Percentiles rank a stretch among this genome's conserved stretches.
Conservation (phyloP, 169 alveolate genomes). For the Cryptosporidium andersoni region DNA sequence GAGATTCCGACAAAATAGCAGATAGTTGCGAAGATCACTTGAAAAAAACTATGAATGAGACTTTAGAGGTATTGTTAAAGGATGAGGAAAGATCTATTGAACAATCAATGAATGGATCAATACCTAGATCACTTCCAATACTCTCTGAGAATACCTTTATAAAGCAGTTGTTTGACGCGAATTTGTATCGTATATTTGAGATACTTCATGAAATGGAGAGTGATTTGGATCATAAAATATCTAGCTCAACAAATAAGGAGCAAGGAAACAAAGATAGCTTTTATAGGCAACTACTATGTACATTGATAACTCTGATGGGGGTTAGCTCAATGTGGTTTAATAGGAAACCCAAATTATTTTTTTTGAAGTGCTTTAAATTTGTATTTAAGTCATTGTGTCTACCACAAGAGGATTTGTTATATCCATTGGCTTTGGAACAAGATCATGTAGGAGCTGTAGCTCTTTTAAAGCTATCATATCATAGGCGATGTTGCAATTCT, state of each 20-base stretch:
- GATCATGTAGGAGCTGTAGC: conserved; percentile 68
- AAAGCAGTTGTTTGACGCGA: conserved; percentile 34
- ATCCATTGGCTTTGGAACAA: conserved; percentile 50
- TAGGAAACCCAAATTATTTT: conserved; percentile 6
- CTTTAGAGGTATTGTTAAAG: background rate
- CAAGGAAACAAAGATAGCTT: conserved; percentile 2
- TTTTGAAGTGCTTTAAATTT: conserved; percentile 11
- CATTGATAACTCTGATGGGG: conserved; percentile 36
- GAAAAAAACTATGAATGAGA: background rate
- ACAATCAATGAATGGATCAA: background rate
- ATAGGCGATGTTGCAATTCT: background rate
- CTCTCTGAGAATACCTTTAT: background rate
- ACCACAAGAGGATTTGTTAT: conserved; percentile 40
- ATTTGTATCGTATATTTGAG: background rate
- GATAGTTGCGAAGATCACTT: conserved; percentile 4
- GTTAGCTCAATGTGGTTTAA: conserved; percentile 56
- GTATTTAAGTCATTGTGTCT: conserved; percentile 22
- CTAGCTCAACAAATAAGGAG: background rate
- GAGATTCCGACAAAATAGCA: background rate
- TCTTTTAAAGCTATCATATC: conserved; percentile 35
- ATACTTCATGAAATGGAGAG: conserved; percentile 18
- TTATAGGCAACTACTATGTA: conserved; percentile 39
- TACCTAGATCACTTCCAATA: too few species aligned
- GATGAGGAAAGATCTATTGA: conserved; percentile 14
- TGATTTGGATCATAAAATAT: conserved; percentile 10